phyloP scores from a whole-genome alignment of 23 red algal species.

The Pyropia haitanensis region DNA sequence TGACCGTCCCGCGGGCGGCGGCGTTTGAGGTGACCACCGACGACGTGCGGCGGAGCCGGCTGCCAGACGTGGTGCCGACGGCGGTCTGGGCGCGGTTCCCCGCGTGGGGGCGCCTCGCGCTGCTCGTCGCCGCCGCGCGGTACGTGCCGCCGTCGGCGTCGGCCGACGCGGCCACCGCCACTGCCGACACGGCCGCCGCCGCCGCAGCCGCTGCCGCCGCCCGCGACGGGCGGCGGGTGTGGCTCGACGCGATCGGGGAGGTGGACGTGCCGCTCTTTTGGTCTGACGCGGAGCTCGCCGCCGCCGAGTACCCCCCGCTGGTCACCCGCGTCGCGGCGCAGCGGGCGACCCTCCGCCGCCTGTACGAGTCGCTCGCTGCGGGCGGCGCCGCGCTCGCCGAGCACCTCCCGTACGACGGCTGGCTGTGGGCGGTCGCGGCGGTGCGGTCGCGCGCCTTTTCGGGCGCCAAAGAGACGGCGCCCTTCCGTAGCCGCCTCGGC shows the following conservation, averaged over 20 bases:
- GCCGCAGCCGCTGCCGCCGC: no score
- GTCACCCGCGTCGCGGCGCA: constrained; percentile 17
- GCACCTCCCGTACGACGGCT: constrained; percentile 32
- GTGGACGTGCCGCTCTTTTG: constrained; percentile 47
- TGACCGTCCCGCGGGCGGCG: no score
- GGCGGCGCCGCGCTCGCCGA: constrained; percentile 8
- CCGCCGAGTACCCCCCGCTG: constrained; percentile 35
- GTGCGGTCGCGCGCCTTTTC: constrained; percentile 62
- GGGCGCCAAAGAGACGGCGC: constrained; percentile 57
- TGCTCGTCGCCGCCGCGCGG: constrained; percentile 3
- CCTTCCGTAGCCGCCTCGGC: constrained; percentile 55
- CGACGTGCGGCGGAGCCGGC: not conserved
- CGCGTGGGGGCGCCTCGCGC: constrained; percentile 8
- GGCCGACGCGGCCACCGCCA: no score
- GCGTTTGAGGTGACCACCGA: no score
- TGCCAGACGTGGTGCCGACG: not conserved
- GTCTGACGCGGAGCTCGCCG: constrained; percentile 36
- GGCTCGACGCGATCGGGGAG: not conserved
- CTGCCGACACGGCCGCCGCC: no score
- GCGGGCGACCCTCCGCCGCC: constrained; percentile 13
- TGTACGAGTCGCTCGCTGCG: constrained; percentile 19
- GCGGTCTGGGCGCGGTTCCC: not conserved
- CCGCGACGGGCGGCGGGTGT: no score
- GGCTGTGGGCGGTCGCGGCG: constrained; percentile 58
- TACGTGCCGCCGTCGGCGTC: not conserved